These are phyloP conservation scores for Penicillium roqueforti DNA, from an alignment of 495 filamentous ascomycete species.

Conservation along the genomic window DNA sequence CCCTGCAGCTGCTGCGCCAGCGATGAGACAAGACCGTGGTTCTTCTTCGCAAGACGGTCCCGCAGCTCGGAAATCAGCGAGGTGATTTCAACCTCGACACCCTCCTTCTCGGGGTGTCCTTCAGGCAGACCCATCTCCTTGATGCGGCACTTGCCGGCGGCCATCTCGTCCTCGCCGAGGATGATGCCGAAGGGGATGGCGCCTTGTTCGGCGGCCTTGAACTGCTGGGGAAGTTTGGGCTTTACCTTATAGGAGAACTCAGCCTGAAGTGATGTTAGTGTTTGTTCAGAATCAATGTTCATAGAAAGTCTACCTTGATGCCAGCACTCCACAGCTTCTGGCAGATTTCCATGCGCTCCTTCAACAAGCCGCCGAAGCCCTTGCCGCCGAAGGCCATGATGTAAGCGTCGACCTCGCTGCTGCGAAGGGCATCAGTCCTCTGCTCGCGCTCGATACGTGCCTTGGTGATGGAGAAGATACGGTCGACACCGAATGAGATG, in stretches of 20 bases:
- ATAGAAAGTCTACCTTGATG: constrained; percentile 55
- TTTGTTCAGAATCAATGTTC: neutral
- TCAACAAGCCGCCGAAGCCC: constrained; percentile 73
- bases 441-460: constrained; percentile 63
- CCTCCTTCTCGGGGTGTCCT: constrained; percentile 82
- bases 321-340: constrained; percentile 72
- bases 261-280: constrained; percentile 42
- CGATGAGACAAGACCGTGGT: constrained; percentile 13
- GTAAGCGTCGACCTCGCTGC: constrained; percentile 78
- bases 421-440: constrained; percentile 45
- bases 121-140: constrained; percentile 80
- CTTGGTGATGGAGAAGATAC: constrained; percentile 89
- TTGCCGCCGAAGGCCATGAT: constrained; percentile 94
- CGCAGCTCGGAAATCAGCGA: constrained; percentile 61
- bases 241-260: constrained; percentile 79
- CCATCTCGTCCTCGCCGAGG: constrained; percentile 75
- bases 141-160: constrained; percentile 69
- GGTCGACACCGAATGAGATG: constrained; percentile 91
- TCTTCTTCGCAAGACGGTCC: constrained; percentile 28
- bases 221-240: constrained; percentile 72
- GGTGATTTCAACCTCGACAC: constrained; percentile 60
- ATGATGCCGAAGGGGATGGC: constrained; percentile 72
- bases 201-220: constrained; percentile 71
- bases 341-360: constrained; percentile 75
- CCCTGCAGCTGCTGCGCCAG: constrained; percentile 27